Conservation (phyloP, 495 filamentous ascomycete species). For the Jackrogersella minutella region DNA sequence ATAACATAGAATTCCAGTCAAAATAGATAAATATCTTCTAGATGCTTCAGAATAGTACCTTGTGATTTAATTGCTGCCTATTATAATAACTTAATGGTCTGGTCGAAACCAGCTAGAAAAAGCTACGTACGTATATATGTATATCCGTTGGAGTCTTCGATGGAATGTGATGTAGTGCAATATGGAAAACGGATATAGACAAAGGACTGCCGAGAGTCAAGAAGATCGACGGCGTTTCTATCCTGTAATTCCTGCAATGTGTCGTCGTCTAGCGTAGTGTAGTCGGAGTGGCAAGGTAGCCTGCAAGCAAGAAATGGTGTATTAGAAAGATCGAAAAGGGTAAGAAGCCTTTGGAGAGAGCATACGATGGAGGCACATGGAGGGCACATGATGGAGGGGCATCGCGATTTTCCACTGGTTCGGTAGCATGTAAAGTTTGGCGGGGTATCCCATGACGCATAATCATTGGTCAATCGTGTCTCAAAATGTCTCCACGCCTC, state of each 20-base stretch:
- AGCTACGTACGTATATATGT: constrained; percentile 8
- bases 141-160: constrained; percentile 1
- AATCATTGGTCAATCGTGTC: constrained; percentile 20
- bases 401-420: constrained; percentile 15
- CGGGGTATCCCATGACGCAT: constrained; percentile 23
- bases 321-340: constrained; percentile 6
- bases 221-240: constrained; percentile 3
- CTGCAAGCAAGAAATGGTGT: not conserved
- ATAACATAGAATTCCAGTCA: not conserved
- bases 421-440: not conserved
- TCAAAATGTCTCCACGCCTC: not conserved
- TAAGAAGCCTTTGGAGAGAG: not conserved
- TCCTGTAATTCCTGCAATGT: constrained; percentile 22
- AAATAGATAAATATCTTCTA: not conserved
- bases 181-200: not conserved
- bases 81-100: constrained; percentile 1
- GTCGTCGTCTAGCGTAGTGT: constrained; percentile 24
- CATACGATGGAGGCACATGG: constrained; percentile 17
- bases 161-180: constrained; percentile 2
- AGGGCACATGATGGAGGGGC: constrained; percentile 22
- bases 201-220: constrained; percentile 7
- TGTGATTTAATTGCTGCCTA: constrained; percentile 26
- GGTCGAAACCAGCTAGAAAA: too few relatives aligned
- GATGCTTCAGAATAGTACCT: constrained; percentile 17
- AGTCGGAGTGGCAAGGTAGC: constrained; percentile 6